These are phyloP conservation scores for Ogataea methylovora DNA, from an alignment of 805 yeast genomes.

Conservation along the genomic window DNA sequence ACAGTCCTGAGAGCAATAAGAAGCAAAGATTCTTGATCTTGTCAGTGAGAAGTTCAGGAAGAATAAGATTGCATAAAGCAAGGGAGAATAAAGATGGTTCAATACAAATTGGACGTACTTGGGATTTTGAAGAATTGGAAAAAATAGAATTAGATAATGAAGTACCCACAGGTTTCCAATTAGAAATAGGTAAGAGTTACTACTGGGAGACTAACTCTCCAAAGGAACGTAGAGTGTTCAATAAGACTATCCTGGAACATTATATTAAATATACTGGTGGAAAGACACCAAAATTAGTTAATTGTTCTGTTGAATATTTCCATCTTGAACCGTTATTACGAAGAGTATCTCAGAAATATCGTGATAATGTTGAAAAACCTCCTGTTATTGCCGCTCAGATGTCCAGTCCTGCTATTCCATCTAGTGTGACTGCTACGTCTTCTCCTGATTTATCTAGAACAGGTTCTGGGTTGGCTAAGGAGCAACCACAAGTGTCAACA, in stretches of 20 bases:
- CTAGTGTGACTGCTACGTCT: too few species aligned
- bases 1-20: conserved; percentile 37
- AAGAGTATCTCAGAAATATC: too few species aligned
- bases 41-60: conserved; percentile 57
- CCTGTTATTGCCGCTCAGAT: too few species aligned
- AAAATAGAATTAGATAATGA: conserved; percentile 45
- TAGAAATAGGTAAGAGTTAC: conserved; percentile 67
- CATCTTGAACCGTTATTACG: too few species aligned
- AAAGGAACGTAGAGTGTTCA: conserved; percentile 52
- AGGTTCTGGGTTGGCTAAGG: too few species aligned
- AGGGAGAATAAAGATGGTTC: conserved; percentile 67
- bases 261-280: conserved; percentile 52
- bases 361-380: too few species aligned
- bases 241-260: conserved; percentile 42
- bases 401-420: too few species aligned
- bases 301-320: conserved; percentile 35
- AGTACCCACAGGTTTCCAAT: conserved; percentile 47
- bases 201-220: conserved; percentile 70
- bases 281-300: conserved; percentile 39
- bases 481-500: too few species aligned
- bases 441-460: too few species aligned
- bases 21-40: conserved; percentile 57
- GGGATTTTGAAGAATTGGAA: conserved; percentile 72
- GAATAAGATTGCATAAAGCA: conserved; percentile 76
- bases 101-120: conserved; percentile 86